Percentiles rank a stretch among this genome's conserved stretches.
Conservation (phyloP, 176 grass and related monocot species). For the Eremochloa ophiuroides region DNA sequence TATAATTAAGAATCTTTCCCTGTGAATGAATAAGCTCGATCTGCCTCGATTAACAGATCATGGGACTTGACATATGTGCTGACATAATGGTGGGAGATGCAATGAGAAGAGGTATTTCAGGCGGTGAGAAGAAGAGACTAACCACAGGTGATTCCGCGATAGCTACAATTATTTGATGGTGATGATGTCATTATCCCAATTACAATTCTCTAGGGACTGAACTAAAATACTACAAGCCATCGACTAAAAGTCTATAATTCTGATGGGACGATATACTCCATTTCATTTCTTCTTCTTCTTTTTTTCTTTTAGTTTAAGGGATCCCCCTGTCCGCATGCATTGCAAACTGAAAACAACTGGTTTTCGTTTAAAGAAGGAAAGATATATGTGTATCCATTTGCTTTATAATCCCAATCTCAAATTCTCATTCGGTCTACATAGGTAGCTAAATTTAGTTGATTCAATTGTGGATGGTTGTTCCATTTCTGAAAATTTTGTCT, state of each 20-base stretch:
- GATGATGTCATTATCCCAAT: not conserved
- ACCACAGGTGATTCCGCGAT: conserved; percentile 55
- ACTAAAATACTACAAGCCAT: not conserved
- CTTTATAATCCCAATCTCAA: not conserved
- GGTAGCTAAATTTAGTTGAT: not conserved
- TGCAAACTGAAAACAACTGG: not conserved
- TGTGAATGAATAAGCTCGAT: not conserved
- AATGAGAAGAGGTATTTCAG: conserved; percentile 93
- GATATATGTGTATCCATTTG: not conserved
- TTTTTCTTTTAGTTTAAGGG: not conserved
- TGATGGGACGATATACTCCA: not conserved
- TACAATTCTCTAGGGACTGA: not conserved
- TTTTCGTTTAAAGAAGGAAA: not conserved
- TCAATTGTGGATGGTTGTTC: not conserved
- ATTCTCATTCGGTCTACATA: not conserved
- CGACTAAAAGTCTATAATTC: not conserved
- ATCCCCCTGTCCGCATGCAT: not conserved
- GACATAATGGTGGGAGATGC: conserved; percentile 69
- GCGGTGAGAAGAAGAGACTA: conserved; percentile 87
- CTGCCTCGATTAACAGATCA: conserved; percentile 45
- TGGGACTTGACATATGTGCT: conserved; percentile 83
- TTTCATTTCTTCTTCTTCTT: not conserved
- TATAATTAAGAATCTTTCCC: not conserved
- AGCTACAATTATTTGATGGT: not conserved
- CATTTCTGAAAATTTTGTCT: not conserved